A percentile compares a stretch with the other conserved stretches of the same genome.
phyloP scores from a whole-genome alignment of 768 basidiomycete species.

The Phlegmacium glaucopus region DNA sequence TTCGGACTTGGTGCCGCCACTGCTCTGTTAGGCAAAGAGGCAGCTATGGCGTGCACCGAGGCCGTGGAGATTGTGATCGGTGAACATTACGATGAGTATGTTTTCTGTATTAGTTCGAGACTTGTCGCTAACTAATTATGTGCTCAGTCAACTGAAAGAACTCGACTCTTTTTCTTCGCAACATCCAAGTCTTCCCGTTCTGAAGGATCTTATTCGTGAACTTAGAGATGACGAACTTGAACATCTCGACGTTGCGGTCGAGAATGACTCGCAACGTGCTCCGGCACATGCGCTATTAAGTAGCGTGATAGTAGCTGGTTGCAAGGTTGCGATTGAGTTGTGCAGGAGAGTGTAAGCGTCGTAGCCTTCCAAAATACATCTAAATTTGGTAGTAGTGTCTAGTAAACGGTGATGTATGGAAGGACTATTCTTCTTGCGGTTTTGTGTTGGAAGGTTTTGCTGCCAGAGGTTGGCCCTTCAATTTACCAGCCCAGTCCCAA shows the following conservation, averaged over 20 bases:
- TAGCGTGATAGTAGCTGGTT: conserved; percentile 79
- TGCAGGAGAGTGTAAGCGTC: conserved; percentile 70
- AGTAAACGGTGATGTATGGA: not conserved
- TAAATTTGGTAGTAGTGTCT: not conserved
- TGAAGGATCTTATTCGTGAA: conserved; percentile 72
- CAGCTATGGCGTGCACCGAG: conserved; percentile 98
- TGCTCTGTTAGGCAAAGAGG: conserved; percentile 85
- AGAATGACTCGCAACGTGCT: conserved; percentile 82
- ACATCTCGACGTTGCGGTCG: conserved; percentile 89
- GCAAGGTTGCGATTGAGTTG: conserved; percentile 85
- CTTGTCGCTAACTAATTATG: not conserved
- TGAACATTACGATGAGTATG: conserved; percentile 97
- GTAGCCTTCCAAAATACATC: conserved; percentile 1
- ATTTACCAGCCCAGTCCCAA: conserved; percentile 49
- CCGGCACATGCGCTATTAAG: conserved; percentile 91
- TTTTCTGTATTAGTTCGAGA: conserved; percentile 10
- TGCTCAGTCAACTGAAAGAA: conserved; percentile 73
- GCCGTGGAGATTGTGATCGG: conserved; percentile 98
- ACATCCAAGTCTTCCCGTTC: conserved; percentile 76
- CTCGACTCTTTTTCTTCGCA: conserved; percentile 58
- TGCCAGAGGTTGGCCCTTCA: conserved; percentile 15
- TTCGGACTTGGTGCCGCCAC: conserved; percentile 85
- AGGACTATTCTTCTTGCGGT: not conserved
- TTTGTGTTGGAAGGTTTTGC: not conserved
- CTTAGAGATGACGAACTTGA: conserved; percentile 95